These are phyloP conservation scores for Coprinellus aureogranulatus DNA, from an alignment of 768 basidiomycete genomes.

Conservation along the genomic window DNA sequence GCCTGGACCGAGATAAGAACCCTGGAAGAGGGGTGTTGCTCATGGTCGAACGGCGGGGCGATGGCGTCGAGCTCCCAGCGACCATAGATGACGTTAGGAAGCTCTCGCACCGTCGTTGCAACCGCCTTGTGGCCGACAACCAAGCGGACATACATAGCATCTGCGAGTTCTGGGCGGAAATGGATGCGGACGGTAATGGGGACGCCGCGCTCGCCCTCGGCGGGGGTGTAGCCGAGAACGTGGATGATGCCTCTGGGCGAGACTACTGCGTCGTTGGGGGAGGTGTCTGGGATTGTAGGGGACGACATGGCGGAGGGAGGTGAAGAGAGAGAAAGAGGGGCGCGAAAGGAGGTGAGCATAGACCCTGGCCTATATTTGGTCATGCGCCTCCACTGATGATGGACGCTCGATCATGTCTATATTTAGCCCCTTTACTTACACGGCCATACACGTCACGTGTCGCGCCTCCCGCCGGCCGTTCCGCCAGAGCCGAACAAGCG, in stretches of 20 bases:
- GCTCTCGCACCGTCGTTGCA: slow-evolving; percentile 59
- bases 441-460: slow-evolving; percentile 41
- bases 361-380: slow-evolving; percentile 9
- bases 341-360: slow-evolving; percentile 9
- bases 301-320: slow-evolving; percentile 6
- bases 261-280: slow-evolving; percentile 31
- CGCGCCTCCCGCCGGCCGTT: slow-evolving; percentile 47
- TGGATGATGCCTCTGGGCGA: slow-evolving; percentile 56
- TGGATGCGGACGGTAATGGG: slow-evolving; percentile 64
- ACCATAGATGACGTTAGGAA: slow-evolving; percentile 45
- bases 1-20: slow-evolving; percentile 63
- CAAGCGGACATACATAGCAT: slow-evolving; percentile 65
- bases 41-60: slow-evolving; percentile 54
- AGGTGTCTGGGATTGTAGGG: slow-evolving; percentile 7
- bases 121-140: slow-evolving; percentile 71
- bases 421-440: slow-evolving; percentile 7
- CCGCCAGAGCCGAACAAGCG: slow-evolving; percentile 61
- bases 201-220: slow-evolving; percentile 60
- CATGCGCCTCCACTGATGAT: slow-evolving; percentile 16
- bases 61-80: slow-evolving; percentile 64
- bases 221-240: slow-evolving; percentile 63
- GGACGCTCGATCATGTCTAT: slow-evolving; percentile 6
- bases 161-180: slow-evolving; percentile 49
- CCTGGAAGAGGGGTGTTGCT: slow-evolving; percentile 38
- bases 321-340: slow-evolving; percentile 5